Evolutionary conservation across 2,329 filamentous ascomycete genomes (phyloP).

Genomic region (Phyllosticta capitalensis): DNA sequence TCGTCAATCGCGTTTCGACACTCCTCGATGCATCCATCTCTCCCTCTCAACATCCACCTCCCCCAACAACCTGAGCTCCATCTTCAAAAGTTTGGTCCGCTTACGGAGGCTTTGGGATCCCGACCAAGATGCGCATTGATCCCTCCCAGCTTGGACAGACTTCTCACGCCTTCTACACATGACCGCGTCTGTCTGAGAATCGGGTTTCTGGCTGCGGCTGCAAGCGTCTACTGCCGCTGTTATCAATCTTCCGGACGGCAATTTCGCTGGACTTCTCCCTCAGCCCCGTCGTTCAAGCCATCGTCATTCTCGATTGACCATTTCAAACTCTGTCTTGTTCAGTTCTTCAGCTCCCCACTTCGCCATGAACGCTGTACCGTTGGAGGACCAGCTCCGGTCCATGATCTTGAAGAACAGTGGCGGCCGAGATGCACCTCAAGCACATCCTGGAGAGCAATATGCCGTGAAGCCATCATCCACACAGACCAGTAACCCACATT

Average conservation of each 20-base stretch:
- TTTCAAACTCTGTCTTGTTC: not conserved
- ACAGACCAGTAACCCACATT: not conserved
- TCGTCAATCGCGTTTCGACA: no score
- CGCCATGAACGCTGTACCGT: conserved; percentile 12
- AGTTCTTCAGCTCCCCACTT: not conserved
- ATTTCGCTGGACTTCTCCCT: not conserved
- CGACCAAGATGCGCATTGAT: not conserved
- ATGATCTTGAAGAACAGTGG: conserved; percentile 48
- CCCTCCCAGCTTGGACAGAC: not conserved
- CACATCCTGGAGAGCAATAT: not conserved
- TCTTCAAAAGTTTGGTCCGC: not conserved
- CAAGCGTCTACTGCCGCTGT: no score
- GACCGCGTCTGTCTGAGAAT: not conserved
- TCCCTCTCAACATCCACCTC: not conserved
- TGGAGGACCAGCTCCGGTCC: conserved; percentile 50
- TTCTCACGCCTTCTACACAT: not conserved
- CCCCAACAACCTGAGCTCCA: not conserved
- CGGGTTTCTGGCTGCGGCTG: not conserved
- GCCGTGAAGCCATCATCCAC: not conserved
- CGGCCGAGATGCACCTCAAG: not conserved
- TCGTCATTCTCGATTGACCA: not conserved
- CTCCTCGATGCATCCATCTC: no score
- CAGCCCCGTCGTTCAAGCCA: not conserved
- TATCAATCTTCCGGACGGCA: not conserved
- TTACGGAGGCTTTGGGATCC: not conserved